Evolutionary conservation across 2,329 filamentous ascomycete species (phyloP).

Genomic region (Nigrospora osmanthi): DNA sequence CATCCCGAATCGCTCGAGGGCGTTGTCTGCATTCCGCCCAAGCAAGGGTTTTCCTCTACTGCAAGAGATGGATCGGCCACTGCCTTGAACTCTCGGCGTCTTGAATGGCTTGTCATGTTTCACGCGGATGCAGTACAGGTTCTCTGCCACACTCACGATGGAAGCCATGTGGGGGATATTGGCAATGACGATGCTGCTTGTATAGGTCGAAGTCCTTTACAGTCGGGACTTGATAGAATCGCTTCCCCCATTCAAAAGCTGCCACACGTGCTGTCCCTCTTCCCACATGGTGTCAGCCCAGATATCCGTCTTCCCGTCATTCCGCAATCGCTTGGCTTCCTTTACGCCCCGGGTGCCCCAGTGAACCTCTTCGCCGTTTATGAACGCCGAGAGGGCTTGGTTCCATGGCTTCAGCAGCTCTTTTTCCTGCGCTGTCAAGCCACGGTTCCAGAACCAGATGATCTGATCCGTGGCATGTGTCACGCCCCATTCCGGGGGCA

Average conservation of each 20-base stretch:
- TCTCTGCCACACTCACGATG: no score
- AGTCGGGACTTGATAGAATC: not conserved
- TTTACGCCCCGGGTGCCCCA: constrained; percentile 1
- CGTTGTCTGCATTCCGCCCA: no score
- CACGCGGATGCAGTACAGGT: no score
- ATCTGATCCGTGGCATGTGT: constrained; percentile 5
- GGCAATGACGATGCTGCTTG: no score
- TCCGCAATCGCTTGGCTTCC: constrained; percentile 1
- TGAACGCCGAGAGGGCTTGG: constrained; percentile 4
- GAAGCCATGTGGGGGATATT: no score
- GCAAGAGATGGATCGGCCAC: no score
- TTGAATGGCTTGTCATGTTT: no score
- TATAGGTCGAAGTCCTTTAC: not conserved
- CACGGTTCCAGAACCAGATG: constrained; percentile 7
- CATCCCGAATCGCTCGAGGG: no score
- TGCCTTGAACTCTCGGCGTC: no score
- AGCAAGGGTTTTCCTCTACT: no score
- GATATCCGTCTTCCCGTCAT: constrained; percentile 4
- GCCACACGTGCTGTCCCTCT: constrained; percentile 6
- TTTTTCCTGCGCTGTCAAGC: constrained; percentile 4
- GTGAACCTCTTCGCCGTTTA: constrained; percentile 1
- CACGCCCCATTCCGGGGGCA: constrained; percentile 5
- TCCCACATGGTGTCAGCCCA: constrained; percentile 2
- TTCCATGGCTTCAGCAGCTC: constrained; percentile 3
- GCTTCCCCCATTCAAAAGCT: constrained; percentile 2